These are phyloP conservation scores for Kwoniella shivajii DNA, from an alignment of 1,284 basidiomycete species.

Conservation along the genomic window DNA sequence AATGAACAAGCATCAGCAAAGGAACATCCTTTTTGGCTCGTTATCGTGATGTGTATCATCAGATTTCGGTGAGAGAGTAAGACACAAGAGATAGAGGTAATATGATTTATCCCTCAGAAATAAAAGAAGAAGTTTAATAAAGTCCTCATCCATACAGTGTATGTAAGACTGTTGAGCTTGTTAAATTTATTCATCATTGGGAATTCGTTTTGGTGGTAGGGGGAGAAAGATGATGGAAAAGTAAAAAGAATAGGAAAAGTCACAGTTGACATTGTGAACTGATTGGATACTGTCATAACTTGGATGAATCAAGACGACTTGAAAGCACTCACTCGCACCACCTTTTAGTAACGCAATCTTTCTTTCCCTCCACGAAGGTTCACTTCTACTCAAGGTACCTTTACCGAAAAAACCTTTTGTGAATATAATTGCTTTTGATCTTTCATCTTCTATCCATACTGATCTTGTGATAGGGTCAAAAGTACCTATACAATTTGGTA, in stretches of 20 bases:
- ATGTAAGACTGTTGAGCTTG: conserved; percentile 14
- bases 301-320: not conserved
- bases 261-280: too few relatives aligned
- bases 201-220: not conserved
- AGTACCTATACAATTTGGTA: conserved; percentile 57
- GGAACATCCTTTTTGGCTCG: not conserved
- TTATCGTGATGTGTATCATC: not conserved
- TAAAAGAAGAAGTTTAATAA: conserved; percentile 11
- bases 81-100: not conserved
- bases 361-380: conserved; percentile 86
- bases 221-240: not conserved
- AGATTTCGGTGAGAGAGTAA: too few relatives aligned
- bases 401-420: conserved; percentile 95
- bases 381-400: conserved; percentile 87
- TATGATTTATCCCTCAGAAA: conserved; percentile 1
- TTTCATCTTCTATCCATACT: conserved; percentile 72
- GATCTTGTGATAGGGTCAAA: conserved; percentile 73
- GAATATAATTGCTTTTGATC: conserved; percentile 75
- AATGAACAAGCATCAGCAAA: not conserved
- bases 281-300: not conserved
- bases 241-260: not conserved
- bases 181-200: conserved; percentile 9
- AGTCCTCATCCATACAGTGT: conserved; percentile 6
- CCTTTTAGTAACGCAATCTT: conserved; percentile 65
- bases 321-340: conserved; percentile 48